Evolutionary conservation across 2,329 filamentous ascomycete species (phyloP).

Genomic region (Gaeumannomyces tritici): DNA sequence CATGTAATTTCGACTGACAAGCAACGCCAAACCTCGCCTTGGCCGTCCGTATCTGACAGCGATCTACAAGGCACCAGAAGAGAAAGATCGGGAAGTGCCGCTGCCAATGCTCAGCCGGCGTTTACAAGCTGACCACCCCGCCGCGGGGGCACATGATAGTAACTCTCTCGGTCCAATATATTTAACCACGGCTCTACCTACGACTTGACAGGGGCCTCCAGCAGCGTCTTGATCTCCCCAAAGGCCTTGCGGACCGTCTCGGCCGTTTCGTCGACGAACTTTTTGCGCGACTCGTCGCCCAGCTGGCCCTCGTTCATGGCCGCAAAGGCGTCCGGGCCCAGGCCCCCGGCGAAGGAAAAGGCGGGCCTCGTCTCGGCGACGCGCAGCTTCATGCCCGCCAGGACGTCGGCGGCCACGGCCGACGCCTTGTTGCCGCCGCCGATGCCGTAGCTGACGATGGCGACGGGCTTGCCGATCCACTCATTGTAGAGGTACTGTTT

Average conservation of each 20-base stretch:
- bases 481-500: constrained; percentile 42
- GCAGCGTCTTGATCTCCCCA: neutral
- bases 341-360: constrained; percentile 1
- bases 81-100: too few species aligned
- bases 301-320: neutral
- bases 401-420: constrained; percentile 15
- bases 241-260: neutral
- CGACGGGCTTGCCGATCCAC: constrained; percentile 44
- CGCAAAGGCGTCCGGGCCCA: neutral
- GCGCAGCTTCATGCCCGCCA: constrained; percentile 9
- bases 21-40: too few species aligned
- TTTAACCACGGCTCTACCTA: too few species aligned
- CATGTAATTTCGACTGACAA: too few species aligned
- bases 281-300: constrained; percentile 1
- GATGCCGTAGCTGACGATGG: constrained; percentile 45
- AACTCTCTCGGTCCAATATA: too few species aligned
- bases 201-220: neutral
- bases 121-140: too few species aligned
- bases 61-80: too few species aligned
- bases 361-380: constrained; percentile 8
- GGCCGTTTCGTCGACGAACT: neutral
- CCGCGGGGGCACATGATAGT: too few species aligned
- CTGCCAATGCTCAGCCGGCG: too few species aligned
- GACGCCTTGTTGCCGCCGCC: constrained; percentile 25
- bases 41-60: too few species aligned